Evolutionary conservation across 805 yeast genomes (phyloP), one percentile per base, ranked within the genome.

Genomic region (Priceomyces castillae): DNA sequence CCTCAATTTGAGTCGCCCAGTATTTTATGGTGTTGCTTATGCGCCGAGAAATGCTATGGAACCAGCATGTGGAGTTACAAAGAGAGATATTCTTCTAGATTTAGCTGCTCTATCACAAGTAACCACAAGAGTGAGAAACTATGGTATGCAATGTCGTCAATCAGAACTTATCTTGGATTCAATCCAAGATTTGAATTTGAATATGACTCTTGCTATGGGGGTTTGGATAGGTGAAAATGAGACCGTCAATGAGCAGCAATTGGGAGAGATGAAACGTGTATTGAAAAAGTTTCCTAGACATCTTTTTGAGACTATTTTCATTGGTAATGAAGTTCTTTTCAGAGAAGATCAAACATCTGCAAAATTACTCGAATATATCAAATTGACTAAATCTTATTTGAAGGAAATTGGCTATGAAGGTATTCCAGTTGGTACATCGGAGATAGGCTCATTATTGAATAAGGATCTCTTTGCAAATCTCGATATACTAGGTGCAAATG

Each of bases 261-360:
- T 84, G 39, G 46, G 53, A 6, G 67, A 62, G 3, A 69, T 81
- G 74, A 69, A 73, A 46, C 34, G 50, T 2, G 47, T 78, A 0
- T 50, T 83, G 23, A 46, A 44, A 3, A 59, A 55, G 17, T 76
- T 73, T 47, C 84, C 84, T 3, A 58, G 69, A 36, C 39, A 57
- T 7, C 59, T 65, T 35, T 73, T 83, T 48, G 78, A 80, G 35
- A 60, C 78, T 2, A 66, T 84, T 2, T 69, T 70, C 46, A 70
- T 84, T 25, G 89, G 89, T 0, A 80, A 81, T 51, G 89, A 84
- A 48, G 86, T 78, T 0, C 56, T 81, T 15, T 78, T 73, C 48
- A 65, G 86, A 41, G 67, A 69, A 22, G 87, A 81, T 1, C 65
- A 69, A 46, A 48, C 71, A 2, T 52, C 57, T 0, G 43, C 52